Conservation (phyloP, 768 basidiomycete genomes). For the Boletus eberwhitei region DNA sequence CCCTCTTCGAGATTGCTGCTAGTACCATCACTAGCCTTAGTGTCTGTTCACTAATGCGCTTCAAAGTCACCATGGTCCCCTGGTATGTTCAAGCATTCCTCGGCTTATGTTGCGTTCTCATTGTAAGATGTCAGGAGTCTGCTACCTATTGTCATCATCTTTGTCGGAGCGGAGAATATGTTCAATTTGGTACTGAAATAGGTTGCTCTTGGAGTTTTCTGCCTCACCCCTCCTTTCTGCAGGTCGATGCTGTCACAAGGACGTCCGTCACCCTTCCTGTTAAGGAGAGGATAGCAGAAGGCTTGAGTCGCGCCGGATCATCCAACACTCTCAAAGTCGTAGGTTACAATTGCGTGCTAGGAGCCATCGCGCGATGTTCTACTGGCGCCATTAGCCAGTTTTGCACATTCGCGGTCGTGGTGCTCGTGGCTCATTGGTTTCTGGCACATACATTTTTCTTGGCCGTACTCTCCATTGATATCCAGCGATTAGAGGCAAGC, state of each 20-base stretch:
- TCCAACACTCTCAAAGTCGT: slow-evolving; percentile 92
- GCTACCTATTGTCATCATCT: slow-evolving; percentile 89
- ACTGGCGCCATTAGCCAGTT: slow-evolving; percentile 87
- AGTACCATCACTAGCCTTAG: slow-evolving; percentile 93
- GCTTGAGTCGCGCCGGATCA: slow-evolving; percentile 84
- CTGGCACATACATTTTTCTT: slow-evolving; percentile 95
- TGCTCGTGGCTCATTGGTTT: slow-evolving; percentile 96
- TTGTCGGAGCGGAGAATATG: slow-evolving; percentile 98
- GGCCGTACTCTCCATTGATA: slow-evolving; percentile 92
- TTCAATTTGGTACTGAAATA: slow-evolving; percentile 72
- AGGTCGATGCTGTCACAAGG: slow-evolving; percentile 82
- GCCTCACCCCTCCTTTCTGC: slow-evolving; percentile 25
- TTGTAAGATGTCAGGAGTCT: slow-evolving; percentile 55
- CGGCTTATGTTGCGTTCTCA: slow-evolving; percentile 4
- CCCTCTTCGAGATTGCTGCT: slow-evolving; percentile 84
- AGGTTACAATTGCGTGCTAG: slow-evolving; percentile 78
- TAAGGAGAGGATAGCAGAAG: slow-evolving; percentile 88
- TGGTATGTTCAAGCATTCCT: slow-evolving; percentile 50
- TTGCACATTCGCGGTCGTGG: slow-evolving; percentile 89
- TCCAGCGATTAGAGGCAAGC: slow-evolving; percentile 82
- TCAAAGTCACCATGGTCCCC: slow-evolving; percentile 85
- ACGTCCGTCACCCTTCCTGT: slow-evolving; percentile 86
- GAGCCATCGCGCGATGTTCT: slow-evolving; percentile 69
- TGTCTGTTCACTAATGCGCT: slow-evolving; percentile 86
- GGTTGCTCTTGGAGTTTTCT: slow-evolving; percentile 7